Base-by-base conservation (phyloP, 495 filamentous ascomycete species). In the Venustampulla echinocandica region DNA sequence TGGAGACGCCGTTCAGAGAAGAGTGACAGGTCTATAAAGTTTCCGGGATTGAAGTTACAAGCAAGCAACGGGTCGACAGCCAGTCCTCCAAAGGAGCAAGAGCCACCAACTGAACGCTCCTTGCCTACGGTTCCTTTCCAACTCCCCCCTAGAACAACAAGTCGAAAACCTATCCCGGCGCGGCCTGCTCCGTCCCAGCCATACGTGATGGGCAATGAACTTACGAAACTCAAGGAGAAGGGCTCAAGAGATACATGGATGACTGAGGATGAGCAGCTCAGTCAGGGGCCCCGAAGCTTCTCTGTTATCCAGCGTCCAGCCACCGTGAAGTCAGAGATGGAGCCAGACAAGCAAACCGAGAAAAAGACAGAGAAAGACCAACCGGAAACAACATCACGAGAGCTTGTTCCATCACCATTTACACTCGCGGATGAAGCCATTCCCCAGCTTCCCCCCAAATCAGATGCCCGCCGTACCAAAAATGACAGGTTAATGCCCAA, bases 41-140 rank as follows among this genome's bases (percentile, higher is more conserved):
- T 60, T 32, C 20, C 51, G 19, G 54, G 57, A 9, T 41, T 60
- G 25, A 57, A 57, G 25, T 44, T 60, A 20, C 39, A 50, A 3
- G 39, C 42, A 33, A 55, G 51, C 42, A 60, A 60, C 54, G 57
- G 57, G 19, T 52, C 48, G 27, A 57, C 57, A 1, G 53, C 53
- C 2, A 44, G 39, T 27, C 46, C 56, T 20, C 52, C 56, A 40
- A 35, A 37, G 34, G 15, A 44, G 23, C 25, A 49, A 43, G 47
- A 50, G 21, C 44, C 28, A 39, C 27, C 38, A 6, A 13, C 40
- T 18, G 28, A 47, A 22, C 25, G 15, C 35, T 3, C 14, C 7
- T n/a, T 38, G 15, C 42, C 42, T 13, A 7, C 41, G 14, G 10
- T 39, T 32, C 48, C 48, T 45, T 42, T 28, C 34, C 44, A 47